phyloP scores from a whole-genome alignment of 2,329 filamentous ascomycete species.

The Hymenoscyphus scutula region DNA sequence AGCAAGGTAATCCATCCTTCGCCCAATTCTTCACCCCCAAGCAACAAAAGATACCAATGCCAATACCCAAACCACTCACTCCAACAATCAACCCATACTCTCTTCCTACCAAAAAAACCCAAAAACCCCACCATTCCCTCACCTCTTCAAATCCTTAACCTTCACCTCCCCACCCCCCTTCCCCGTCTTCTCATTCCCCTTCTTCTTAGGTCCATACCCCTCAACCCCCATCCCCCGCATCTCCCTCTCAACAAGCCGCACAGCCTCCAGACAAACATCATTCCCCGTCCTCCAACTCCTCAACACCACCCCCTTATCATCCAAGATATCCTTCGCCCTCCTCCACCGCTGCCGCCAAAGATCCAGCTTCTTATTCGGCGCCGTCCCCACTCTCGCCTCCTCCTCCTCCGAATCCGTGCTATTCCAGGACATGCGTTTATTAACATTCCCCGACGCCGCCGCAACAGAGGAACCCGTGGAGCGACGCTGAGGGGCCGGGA shows the following conservation, averaged over 20 bases:
- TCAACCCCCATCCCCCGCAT: constrained; percentile 45
- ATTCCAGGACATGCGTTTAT: constrained; percentile 26
- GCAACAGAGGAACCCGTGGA: constrained; percentile 3
- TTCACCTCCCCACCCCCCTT: constrained; percentile 35
- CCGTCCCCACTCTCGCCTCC: constrained; percentile 26
- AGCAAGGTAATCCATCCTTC: no score
- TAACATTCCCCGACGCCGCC: constrained; percentile 13
- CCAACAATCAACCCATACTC: no score
- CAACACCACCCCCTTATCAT: constrained; percentile 63
- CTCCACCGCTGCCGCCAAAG: constrained; percentile 69
- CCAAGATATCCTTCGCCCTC: constrained; percentile 61
- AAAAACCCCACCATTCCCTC: not conserved
- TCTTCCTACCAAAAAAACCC: no score
- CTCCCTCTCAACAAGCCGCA: constrained; percentile 59
- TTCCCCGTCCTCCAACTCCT: constrained; percentile 71
- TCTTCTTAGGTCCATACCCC: constrained; percentile 28
- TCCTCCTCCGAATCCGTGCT: constrained; percentile 32
- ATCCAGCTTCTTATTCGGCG: constrained; percentile 65
- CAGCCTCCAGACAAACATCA: constrained; percentile 66
- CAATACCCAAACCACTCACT: no score
- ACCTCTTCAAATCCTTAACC: constrained; percentile 35
- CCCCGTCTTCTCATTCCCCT: constrained; percentile 32
- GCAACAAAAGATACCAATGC: no score
- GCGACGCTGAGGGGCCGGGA: not conserved
- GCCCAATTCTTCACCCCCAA: no score